Percentiles rank a stretch among this genome's conserved stretches.
Conservation (phyloP, 2,329 filamentous ascomycete species). For the Aureobasidium zeae region DNA sequence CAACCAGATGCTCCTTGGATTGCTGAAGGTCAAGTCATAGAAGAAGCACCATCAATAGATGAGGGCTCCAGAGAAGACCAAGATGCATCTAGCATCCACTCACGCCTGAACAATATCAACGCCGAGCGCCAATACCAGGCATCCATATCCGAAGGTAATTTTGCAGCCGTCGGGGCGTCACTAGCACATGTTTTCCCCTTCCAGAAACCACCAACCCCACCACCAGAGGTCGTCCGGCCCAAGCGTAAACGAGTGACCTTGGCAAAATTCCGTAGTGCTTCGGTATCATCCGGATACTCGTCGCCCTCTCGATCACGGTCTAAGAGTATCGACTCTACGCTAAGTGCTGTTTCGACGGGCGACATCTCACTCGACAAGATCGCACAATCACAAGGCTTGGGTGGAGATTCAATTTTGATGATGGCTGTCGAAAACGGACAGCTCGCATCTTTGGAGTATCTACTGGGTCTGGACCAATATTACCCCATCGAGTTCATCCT, state of each 20-base stretch:
- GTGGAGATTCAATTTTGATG: slow-evolving; percentile 70
- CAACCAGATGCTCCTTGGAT: slow-evolving; percentile 46
- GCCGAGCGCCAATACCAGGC: slow-evolving; percentile 6
- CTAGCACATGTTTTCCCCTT: slow-evolving; percentile 89
- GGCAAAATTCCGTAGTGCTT: slow-evolving; percentile 68
- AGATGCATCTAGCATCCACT: neutral
- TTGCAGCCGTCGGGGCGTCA: slow-evolving; percentile 33
- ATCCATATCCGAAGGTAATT: slow-evolving; percentile 19
- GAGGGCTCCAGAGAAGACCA: neutral
- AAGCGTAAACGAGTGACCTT: slow-evolving; percentile 73
- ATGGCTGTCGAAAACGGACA: slow-evolving; percentile 52
- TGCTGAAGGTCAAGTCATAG: slow-evolving; percentile 9
- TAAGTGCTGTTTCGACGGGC: slow-evolving; percentile 41
- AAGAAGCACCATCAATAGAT: slow-evolving; percentile 12
- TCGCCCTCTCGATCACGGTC: slow-evolving; percentile 61
- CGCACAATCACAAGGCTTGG: slow-evolving; percentile 57
- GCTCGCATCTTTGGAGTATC: slow-evolving; percentile 63
- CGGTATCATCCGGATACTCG: slow-evolving; percentile 75
- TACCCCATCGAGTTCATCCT: slow-evolving; percentile 64
- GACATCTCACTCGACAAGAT: slow-evolving; percentile 76
- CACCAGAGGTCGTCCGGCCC: slow-evolving; percentile 34
- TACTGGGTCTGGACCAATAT: slow-evolving; percentile 67
- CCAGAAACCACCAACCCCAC: slow-evolving; percentile 50
- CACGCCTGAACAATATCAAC: neutral
- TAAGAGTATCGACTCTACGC: slow-evolving; percentile 64